phyloP scores from a whole-genome alignment of 352 stramenopile genomes.

The Phytophthora lateralis region DNA sequence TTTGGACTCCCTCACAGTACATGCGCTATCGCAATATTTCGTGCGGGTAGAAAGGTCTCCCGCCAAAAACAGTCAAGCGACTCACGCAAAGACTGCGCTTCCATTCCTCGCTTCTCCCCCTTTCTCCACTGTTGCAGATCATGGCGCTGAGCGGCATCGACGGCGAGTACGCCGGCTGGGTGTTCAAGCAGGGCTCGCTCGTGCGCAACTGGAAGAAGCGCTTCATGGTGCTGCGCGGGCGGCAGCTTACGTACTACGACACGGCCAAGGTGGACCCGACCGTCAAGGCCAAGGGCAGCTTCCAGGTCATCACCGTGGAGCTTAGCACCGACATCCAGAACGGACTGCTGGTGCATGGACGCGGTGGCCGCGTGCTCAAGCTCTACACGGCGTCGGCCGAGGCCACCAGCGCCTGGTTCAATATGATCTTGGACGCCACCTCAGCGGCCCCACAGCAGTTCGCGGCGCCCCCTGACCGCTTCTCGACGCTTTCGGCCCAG shows the following conservation, averaged over 20 bases:
- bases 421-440: constrained; percentile 77
- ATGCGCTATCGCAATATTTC: background rate
- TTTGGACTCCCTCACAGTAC: background rate
- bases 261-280: constrained; percentile 58
- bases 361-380: constrained; percentile 83
- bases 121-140: background rate
- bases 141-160: constrained; percentile 49
- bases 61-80: constrained; percentile 1
- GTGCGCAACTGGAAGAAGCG: constrained; percentile 88
- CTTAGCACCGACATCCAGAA: constrained; percentile 84
- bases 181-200: constrained; percentile 85
- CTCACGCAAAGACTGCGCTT: background rate
- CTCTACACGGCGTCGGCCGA: constrained; percentile 85
- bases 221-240: constrained; percentile 83
- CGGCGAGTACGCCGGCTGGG: constrained; percentile 74
- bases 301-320: constrained; percentile 88
- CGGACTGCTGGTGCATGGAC: constrained; percentile 78
- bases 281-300: constrained; percentile 80
- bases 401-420: constrained; percentile 71
- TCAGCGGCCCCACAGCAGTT: constrained; percentile 26
- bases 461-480: constrained; percentile 32
- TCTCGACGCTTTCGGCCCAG: constrained; percentile 51
- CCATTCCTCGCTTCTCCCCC: constrained; percentile 10
- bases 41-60: background rate
- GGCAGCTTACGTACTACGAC: constrained; percentile 87